Evolutionary conservation across 306 rosid genomes (phyloP).

Genomic region (Albizia julibrissin): DNA sequence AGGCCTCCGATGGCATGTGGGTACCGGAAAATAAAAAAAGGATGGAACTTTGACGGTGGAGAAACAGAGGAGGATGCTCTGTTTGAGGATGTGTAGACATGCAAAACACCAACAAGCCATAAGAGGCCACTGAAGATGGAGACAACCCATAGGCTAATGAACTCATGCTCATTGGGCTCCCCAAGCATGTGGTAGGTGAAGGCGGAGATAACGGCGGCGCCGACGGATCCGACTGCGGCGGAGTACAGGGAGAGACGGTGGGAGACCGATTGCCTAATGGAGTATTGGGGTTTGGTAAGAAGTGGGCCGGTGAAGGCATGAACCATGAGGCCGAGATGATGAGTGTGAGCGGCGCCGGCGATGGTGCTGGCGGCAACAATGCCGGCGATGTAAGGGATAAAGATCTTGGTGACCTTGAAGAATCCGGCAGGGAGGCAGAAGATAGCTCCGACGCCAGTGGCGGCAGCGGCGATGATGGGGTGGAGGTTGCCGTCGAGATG

Average conservation of each 20-base stretch:
- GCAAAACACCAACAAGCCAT: constrained; percentile 73
- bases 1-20: constrained; percentile 76
- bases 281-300: constrained; percentile 40
- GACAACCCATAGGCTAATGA: constrained; percentile 76
- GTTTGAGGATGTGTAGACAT: constrained; percentile 43
- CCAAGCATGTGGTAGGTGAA: constrained; percentile 79
- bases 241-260: constrained; percentile 60
- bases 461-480: constrained; percentile 41
- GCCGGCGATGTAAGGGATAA: constrained; percentile 64
- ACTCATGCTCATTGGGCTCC: constrained; percentile 28
- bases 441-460: constrained; percentile 66
- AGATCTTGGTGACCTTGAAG: constrained; percentile 60
- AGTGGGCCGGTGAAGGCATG: constrained; percentile 53
- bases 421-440: constrained; percentile 79
- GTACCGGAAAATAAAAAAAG: constrained; percentile 52
- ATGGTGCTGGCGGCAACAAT: constrained; percentile 60
- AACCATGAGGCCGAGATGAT: constrained; percentile 74
- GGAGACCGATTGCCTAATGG: constrained; percentile 47
- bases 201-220: constrained; percentile 64
- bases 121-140: constrained; percentile 82
- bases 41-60: constrained; percentile 33
- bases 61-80: constrained; percentile 36
- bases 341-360: constrained; percentile 76
- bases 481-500: constrained; percentile 71
- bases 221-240: constrained; percentile 52